These are phyloP conservation scores for Colletotrichum sp. DNA, from an alignment of 2,329 filamentous ascomycete genomes.

Conservation along the genomic window DNA sequence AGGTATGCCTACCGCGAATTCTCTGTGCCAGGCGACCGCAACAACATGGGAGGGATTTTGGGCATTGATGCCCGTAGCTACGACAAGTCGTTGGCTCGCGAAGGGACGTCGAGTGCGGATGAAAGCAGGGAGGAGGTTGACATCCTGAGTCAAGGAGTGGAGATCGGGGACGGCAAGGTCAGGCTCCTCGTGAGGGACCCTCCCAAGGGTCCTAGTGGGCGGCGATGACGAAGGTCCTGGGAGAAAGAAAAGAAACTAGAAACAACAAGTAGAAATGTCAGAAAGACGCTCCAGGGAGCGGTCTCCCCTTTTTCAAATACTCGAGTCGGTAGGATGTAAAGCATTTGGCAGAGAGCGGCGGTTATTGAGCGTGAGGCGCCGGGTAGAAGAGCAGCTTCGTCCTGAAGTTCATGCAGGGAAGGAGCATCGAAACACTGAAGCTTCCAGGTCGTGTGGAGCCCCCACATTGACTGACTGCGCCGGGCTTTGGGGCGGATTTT, in stretches of 20 bases:
- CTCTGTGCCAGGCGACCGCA: constrained; percentile 90
- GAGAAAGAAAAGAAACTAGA: constrained; percentile 19
- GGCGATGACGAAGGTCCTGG: constrained; percentile 40
- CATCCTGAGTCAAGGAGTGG: constrained; percentile 68
- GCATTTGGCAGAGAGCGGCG: not conserved
- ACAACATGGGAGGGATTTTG: constrained; percentile 77
- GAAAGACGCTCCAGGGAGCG: not conserved
- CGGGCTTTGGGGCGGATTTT: not conserved
- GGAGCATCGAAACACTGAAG: not conserved
- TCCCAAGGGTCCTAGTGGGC: constrained; percentile 59
- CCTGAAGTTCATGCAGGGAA: constrained; percentile 11
- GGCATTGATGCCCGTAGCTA: constrained; percentile 71
- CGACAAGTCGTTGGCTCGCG: constrained; percentile 63
- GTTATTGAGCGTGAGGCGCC: not conserved
- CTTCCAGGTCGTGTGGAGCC: constrained; percentile 16
- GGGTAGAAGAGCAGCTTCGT: not conserved
- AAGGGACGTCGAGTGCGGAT: constrained; percentile 43
- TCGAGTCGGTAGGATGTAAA: not conserved
- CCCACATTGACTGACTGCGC: not conserved
- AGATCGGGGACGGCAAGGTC: constrained; percentile 71
- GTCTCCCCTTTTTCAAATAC: not conserved
- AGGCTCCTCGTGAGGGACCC: constrained; percentile 66
- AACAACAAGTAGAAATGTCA: constrained; percentile 7
- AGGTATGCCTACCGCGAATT: constrained; percentile 96
- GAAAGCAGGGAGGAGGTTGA: constrained; percentile 53